Evolutionary conservation across 495 filamentous ascomycete species (phyloP), one percentile per base, ranked within the genome.

Genomic region (Xylaria castorea): DNA sequence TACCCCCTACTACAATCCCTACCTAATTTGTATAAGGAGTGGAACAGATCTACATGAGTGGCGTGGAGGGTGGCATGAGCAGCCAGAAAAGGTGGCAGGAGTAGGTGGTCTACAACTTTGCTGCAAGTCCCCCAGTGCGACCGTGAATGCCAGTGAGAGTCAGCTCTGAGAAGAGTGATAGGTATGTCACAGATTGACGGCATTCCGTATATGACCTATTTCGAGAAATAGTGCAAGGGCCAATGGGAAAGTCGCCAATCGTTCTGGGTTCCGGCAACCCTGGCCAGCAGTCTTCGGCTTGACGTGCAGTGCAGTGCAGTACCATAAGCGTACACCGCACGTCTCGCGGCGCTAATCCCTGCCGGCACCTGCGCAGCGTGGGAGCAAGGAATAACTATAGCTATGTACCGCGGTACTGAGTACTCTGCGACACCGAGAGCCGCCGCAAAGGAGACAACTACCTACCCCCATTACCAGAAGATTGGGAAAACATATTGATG

Each of bases 141-240:
- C 32, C 20, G 20, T 51, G n/a, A 67, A 53, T 38, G 36, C 38
- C 14, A 14, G 27, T 16, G 32, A 27, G 64, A 67, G 64, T 67
- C 64, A 25, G 18, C 27, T 53, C 20, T 42, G 48, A 30, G 25
- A 48, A 32, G 16, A 65, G 40, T 25, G 30, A 65, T 40, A n/a
- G n/a, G n/a, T 14, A 61, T 36, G 18, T n/a, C 40, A 12, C 62
- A 65, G 40, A 34, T 34, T 50, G 27, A 44, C 63, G 63, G 63
- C 63, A 51, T 11, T 50, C 46, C 64, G 20, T 34, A 3, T 66
- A 46, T 34, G 48, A 25, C 30, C 36, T 68, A 68, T 68, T 68
- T 68, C 48, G 66, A 34, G 66, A 44, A 32, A 53, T 46, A 7
- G 48, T 1, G n/a, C n/a, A 11, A 42, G 20, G 61, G n/a, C 46